A percentile compares a stretch with the other conserved stretches of the same genome.
phyloP scores from a whole-genome alignment of 257 asterid genomes.

The Lithospermum erythrorhizon region DNA sequence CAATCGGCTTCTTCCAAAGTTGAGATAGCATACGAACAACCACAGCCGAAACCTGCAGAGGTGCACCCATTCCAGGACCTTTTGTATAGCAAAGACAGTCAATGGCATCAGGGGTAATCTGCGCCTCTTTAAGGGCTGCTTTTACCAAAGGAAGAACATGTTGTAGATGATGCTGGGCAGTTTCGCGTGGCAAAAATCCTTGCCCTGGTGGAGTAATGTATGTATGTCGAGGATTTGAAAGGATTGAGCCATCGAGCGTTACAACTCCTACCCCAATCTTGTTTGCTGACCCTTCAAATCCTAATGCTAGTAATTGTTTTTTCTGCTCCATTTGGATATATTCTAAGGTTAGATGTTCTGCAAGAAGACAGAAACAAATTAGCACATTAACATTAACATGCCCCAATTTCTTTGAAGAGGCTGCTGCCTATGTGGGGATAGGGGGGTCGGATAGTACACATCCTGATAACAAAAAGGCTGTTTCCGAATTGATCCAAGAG shows the following conservation, averaged over 20 bases:
- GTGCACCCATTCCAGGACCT: constrained; percentile 99
- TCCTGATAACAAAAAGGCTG: too few species aligned
- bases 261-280: constrained; percentile 86
- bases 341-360: too few species aligned
- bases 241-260: constrained; percentile 58
- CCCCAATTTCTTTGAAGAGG: too few species aligned
- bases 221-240: constrained; percentile 89
- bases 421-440: too few species aligned
- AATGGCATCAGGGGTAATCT: constrained; percentile 36
- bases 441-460: too few species aligned
- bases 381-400: too few species aligned
- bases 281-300: constrained; percentile 92
- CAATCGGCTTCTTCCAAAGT: constrained; percentile 87
- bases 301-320: constrained; percentile 46
- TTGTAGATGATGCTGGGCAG: constrained; percentile 90
- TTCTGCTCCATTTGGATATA: constrained; percentile 29
- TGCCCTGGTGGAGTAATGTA: constrained; percentile 97
- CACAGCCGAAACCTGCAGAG: constrained; percentile 67
- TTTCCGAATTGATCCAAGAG: too few species aligned
- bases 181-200: constrained; percentile 91
- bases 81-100: constrained; percentile 93
- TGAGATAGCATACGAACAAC: constrained; percentile 79
- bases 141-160: constrained; percentile 71
- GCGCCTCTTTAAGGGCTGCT: constrained; percentile 56
- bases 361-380: too few species aligned